Percentiles rank a stretch among this genome's conserved stretches.
phyloP scores from a whole-genome alignment of 2,329 filamentous ascomycete species.

The Neodidymelliopsis sp. region DNA sequence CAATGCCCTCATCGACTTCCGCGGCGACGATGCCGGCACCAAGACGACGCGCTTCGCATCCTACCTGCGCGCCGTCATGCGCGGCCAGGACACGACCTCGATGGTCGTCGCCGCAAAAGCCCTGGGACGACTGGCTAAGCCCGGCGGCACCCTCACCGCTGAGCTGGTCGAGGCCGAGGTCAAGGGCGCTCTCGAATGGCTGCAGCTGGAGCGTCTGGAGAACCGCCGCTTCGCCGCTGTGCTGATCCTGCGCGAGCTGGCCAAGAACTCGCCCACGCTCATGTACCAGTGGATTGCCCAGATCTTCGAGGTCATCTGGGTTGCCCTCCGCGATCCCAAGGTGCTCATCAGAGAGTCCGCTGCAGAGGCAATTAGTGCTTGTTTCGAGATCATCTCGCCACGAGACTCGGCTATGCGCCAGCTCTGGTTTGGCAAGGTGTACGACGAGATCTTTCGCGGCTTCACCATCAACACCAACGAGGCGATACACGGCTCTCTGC shows the following conservation, averaged over 20 bases:
- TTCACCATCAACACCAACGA: constrained; percentile 82
- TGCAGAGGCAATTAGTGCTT: constrained; percentile 90
- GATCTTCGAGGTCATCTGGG: constrained; percentile 96
- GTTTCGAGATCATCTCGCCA: constrained; percentile 93
- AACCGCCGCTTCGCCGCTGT: constrained; percentile 93
- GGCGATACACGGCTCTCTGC: constrained; percentile 88
- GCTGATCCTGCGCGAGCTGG: constrained; percentile 86
- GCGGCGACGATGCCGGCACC: constrained; percentile 88
- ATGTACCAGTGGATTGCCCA: constrained; percentile 96
- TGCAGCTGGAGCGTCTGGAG: constrained; percentile 93
- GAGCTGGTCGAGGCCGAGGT: constrained; percentile 97
- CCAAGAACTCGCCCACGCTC: constrained; percentile 89
- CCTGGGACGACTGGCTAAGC: constrained; percentile 87
- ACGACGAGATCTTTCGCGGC: constrained; percentile 81
- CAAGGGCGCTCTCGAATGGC: constrained; percentile 94
- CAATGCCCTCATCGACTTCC: constrained; percentile 93
- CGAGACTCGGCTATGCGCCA: constrained; percentile 88
- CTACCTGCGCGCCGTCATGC: constrained; percentile 84
- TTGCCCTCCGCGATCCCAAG: constrained; percentile 86
- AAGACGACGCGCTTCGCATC: constrained; percentile 96
- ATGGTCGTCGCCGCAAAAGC: constrained; percentile 91
- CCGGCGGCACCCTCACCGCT: constrained; percentile 91
- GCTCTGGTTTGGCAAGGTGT: constrained; percentile 89
- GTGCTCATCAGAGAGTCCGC: constrained; percentile 92
- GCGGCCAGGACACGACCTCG: constrained; percentile 88